Evolutionary conservation across 108 stramenopile species (phyloP).

Genomic region (Conticribra weissflogii): DNA sequence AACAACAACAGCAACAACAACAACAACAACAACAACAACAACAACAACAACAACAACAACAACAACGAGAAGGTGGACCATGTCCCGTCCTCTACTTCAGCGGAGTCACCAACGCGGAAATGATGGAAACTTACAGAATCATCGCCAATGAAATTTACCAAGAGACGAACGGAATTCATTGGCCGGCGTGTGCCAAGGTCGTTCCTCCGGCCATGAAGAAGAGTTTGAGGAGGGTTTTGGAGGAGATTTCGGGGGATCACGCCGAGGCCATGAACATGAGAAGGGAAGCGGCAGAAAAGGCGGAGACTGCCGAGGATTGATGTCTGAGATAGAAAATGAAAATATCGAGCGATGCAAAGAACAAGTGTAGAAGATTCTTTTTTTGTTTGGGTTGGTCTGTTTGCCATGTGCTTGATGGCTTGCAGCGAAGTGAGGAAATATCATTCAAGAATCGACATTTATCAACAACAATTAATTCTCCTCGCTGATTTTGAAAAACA

Average conservation of each 20-base stretch:
- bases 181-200: conserved; percentile 79
- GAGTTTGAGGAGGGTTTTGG: conserved; percentile 59
- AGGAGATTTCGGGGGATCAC: conserved; percentile 78
- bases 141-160: conserved; percentile 64
- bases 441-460: too few relatives aligned
- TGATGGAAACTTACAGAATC: conserved; percentile 76
- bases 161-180: conserved; percentile 53
- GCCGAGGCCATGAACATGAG: conserved; percentile 58
- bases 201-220: conserved; percentile 69
- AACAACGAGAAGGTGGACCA: conserved; percentile 5
- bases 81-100: conserved; percentile 66
- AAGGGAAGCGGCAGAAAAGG: conserved; percentile 2
- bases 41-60: too few relatives aligned
- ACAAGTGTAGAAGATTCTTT: too few relatives aligned
- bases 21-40: not conserved
- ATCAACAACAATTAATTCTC: too few relatives aligned
- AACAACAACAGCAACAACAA: not conserved
- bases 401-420: too few relatives aligned
- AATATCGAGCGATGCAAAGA: too few relatives aligned
- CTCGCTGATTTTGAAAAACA: too few relatives aligned
- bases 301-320: too few relatives aligned
- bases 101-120: conserved; percentile 70
- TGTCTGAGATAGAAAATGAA: too few relatives aligned
- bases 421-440: too few relatives aligned
- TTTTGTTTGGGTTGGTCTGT: too few relatives aligned